These are phyloP conservation scores for Fusarium circinatum DNA, from an alignment of 2,329 filamentous ascomycete genomes.

Conservation along the genomic window DNA sequence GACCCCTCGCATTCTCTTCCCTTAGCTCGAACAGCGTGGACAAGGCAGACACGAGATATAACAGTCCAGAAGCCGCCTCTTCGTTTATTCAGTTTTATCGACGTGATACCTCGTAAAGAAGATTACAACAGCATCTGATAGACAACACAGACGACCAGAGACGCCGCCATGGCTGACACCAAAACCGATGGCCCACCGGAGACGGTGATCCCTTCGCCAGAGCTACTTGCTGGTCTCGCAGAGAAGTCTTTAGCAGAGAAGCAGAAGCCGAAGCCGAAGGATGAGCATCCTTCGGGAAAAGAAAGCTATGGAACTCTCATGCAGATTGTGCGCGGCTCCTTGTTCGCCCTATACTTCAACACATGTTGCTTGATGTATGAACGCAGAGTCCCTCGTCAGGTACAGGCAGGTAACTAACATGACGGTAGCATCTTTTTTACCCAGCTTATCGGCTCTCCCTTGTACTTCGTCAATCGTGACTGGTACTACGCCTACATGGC, in stretches of 20 bases:
- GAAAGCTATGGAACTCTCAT: conserved; percentile 61
- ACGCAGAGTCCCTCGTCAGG: conserved; percentile 39
- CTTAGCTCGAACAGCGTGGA: neutral
- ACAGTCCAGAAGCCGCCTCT: conserved; percentile 6
- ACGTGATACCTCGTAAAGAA: conserved; percentile 2
- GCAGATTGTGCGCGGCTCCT: conserved; percentile 63
- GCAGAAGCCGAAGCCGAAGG: conserved; percentile 7
- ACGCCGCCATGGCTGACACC: conserved; percentile 41
- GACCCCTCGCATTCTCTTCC: conserved; percentile 29
- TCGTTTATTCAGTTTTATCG: neutral
- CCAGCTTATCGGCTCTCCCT: conserved; percentile 78
- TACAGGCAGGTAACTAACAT: conserved; percentile 15
- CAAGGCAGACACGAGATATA: conserved; percentile 28
- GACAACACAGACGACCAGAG: neutral
- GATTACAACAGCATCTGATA: neutral
- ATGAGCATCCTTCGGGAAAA: conserved; percentile 64
- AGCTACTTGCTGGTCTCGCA: conserved; percentile 40
- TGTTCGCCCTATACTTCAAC: conserved; percentile 64
- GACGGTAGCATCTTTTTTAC: conserved; percentile 69
- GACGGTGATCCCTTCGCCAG: conserved; percentile 45
- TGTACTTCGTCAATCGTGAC: conserved; percentile 80
- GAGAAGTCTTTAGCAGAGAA: conserved; percentile 26
- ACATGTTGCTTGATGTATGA: conserved; percentile 63
- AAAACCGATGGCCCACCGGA: conserved; percentile 39
- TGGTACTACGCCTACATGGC: conserved; percentile 89